These are phyloP conservation scores for Escovopsis weberi DNA, from an alignment of 2,329 filamentous ascomycete species.

Conservation along the genomic window DNA sequence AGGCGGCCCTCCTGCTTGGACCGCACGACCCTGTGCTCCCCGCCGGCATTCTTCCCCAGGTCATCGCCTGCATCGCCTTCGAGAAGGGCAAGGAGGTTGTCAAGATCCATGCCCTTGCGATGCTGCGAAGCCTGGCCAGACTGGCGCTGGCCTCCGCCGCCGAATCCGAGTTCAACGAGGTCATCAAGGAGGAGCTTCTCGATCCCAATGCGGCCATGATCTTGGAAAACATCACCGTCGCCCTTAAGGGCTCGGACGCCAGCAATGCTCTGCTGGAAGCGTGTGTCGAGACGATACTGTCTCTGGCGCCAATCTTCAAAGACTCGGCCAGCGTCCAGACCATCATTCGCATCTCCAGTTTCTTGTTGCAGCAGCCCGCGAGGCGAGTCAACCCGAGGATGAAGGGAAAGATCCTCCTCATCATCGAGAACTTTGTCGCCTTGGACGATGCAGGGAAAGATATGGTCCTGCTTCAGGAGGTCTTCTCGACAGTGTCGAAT, in stretches of 20 bases:
- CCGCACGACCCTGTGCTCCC: constrained; percentile 28
- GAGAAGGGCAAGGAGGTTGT: constrained; percentile 75
- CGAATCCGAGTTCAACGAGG: constrained; percentile 41
- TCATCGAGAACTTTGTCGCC: constrained; percentile 68
- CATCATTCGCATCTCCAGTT: constrained; percentile 65
- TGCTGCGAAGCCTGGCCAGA: constrained; percentile 55
- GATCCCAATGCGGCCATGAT: constrained; percentile 43
- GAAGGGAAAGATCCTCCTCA: constrained; percentile 66
- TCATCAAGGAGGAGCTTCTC: constrained; percentile 41
- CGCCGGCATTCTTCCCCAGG: constrained; percentile 49
- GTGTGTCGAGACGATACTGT: constrained; percentile 66
- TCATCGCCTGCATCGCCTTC: constrained; percentile 58
- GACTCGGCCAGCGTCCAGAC: constrained; percentile 56
- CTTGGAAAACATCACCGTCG: constrained; percentile 50
- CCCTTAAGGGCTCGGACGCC: constrained; percentile 46
- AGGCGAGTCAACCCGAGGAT: constrained; percentile 68
- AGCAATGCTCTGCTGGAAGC: constrained; percentile 65
- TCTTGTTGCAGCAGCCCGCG: constrained; percentile 72
- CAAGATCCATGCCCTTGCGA: constrained; percentile 63
- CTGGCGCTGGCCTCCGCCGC: constrained; percentile 40
- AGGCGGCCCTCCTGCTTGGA: constrained; percentile 52
- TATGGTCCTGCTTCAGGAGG: constrained; percentile 38
- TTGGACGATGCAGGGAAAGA: constrained; percentile 32
- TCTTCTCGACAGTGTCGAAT: constrained; percentile 62
- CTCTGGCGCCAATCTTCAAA: constrained; percentile 56